These are phyloP conservation scores for Lichtheimia ornata DNA, from an alignment of 371 early-diverging fungal genomes.

Conservation along the genomic window DNA sequence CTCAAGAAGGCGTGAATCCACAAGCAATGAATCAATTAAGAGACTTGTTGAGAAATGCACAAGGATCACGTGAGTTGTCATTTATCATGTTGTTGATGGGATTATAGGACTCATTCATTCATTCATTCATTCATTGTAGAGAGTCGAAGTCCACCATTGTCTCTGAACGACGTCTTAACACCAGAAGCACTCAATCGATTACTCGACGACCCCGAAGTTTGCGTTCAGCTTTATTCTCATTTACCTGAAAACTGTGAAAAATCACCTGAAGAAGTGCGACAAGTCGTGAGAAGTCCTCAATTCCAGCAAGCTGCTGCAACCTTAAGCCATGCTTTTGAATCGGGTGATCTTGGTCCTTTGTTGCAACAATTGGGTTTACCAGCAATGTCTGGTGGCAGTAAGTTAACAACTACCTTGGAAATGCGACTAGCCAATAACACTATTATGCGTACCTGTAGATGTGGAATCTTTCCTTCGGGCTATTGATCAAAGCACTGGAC, in stretches of 20 bases:
- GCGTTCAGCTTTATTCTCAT: conserved; percentile 64
- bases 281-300: conserved; percentile 66
- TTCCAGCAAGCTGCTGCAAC: conserved; percentile 71
- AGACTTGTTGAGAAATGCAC: conserved; percentile 21
- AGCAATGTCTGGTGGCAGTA: conserved; percentile 49
- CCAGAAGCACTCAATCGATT: conserved; percentile 55
- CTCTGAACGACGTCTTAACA: conserved; percentile 50
- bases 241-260: conserved; percentile 56
- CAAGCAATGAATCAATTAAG: conserved; percentile 24
- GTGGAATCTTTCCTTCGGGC: conserved; percentile 70
- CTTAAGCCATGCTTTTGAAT: conserved; percentile 65
- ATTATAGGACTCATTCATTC: background rate
- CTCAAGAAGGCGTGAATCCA: conserved; percentile 4
- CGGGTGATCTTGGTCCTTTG: conserved; percentile 69
- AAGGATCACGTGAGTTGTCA: conserved; percentile 20
- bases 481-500: conserved; percentile 62
- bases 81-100: background rate
- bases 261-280: conserved; percentile 57
- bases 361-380: conserved; percentile 65
- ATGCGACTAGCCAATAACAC: background rate
- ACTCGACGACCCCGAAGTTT: conserved; percentile 57
- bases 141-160: conserved; percentile 10
- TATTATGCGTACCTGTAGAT: conserved; percentile 28
- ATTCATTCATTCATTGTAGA: conserved; percentile 3
- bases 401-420: background rate